Evolutionary conservation across 495 filamentous ascomycete genomes (phyloP), one percentile per base, ranked within the genome.

Genomic region (Aspergillus baeticus): DNA sequence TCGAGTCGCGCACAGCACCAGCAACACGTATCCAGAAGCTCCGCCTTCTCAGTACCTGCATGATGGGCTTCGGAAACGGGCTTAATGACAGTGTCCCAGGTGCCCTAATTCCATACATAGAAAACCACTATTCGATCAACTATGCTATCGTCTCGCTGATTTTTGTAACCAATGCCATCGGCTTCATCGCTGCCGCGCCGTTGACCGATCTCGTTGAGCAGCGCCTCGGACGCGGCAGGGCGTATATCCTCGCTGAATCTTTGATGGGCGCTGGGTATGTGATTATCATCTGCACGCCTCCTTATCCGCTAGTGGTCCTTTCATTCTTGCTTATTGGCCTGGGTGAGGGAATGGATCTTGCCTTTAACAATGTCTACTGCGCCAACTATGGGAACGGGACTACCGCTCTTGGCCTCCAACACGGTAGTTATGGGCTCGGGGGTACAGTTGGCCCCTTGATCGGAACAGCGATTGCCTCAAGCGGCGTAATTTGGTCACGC

Each of bases 111-210:
- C 88, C 89, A 1, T 87, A 87, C 58, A 86, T 93, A 60, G 87
- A 91, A 71, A 78, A 76, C 15, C 58, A 87, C 54, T 93, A 92
- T 63, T 51, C 72, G 45, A 88, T 92, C 47, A 84, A 82, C 49
- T 92, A 92, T 57, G 84, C 86, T 6, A 63, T 89, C 20, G 85
- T 92, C 21, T 90, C 89, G 10, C 69, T 92, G 7, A 86, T 96
- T 62, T 94, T 92, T 75, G 80, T 96, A 22, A 77, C 85, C 37
- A 89, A 88, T 59, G 90, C 91, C 0, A 47, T 87, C 14, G 90
- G 90, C 18, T 95, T 91, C 73, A 84, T 92, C 62, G 62, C 78
- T 39, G 87, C 87, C 3, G 89, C 89, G 2, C 83, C 87, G 21
- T 75, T 84, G 56, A 81, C 84, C 35, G 62, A 73, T 66, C 39